phyloP scores from a whole-genome alignment of 441 rosid species.

The Syzygium malaccense region DNA sequence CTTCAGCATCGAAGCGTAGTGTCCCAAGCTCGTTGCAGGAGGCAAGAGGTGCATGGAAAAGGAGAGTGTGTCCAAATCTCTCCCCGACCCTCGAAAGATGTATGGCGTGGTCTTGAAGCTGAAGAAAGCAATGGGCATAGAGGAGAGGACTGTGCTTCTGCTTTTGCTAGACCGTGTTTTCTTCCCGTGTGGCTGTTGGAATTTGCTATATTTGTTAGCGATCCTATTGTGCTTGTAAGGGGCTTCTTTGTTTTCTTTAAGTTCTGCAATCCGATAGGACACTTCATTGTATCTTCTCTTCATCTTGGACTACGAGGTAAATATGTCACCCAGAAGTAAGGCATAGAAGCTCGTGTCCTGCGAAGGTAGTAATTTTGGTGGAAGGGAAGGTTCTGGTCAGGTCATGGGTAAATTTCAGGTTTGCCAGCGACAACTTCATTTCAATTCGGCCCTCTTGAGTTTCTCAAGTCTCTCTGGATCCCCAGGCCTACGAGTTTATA shows the following conservation, averaged over 20 bases:
- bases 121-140: neutral
- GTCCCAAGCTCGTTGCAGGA: constrained; percentile 6
- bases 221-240: neutral
- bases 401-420: neutral
- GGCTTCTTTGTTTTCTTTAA: neutral
- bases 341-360: neutral
- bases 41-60: constrained; percentile 2
- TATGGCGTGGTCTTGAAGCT: neutral
- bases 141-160: neutral
- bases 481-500: neutral
- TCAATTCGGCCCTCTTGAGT: neutral
- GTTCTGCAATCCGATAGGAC: neutral
- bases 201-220: neutral
- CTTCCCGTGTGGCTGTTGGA: neutral
- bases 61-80: constrained; percentile 4
- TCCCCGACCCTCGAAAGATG: constrained; percentile 3
- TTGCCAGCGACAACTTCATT: neutral
- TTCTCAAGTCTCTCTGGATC: neutral
- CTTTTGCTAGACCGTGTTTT: neutral
- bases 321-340: neutral
- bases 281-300: neutral
- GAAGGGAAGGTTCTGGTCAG: neutral
- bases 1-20: constrained; percentile 7
- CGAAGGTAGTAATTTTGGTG: neutral
- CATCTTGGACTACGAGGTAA: neutral